Conservation (phyloP, 1,284 basidiomycete genomes). For the Fomitiporia mediterranea region DNA sequence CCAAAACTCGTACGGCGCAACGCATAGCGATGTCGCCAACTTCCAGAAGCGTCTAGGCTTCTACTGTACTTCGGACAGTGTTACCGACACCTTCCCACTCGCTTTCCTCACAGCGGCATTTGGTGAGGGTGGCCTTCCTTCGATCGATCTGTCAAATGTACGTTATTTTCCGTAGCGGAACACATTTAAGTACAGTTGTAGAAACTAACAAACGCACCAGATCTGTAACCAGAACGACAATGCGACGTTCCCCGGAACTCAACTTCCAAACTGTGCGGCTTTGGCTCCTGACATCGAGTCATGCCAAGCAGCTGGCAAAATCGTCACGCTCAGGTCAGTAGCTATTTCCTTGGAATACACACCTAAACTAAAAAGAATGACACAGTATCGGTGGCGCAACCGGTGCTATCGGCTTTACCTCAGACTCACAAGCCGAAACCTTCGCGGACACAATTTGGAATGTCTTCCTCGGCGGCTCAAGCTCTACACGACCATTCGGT, state of each 20-base stretch:
- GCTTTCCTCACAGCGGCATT: conserved; percentile 59
- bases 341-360: not conserved
- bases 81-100: conserved; percentile 50
- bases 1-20: conserved; percentile 56
- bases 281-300: conserved; percentile 50
- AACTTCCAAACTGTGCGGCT: conserved; percentile 51
- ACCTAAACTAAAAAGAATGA: not conserved
- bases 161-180: conserved; percentile 18
- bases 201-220: conserved; percentile 28
- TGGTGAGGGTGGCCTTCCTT: conserved; percentile 49
- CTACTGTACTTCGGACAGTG: conserved; percentile 35
- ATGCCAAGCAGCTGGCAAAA: conserved; percentile 62
- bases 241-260: conserved; percentile 48
- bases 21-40: conserved; percentile 39
- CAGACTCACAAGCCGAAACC: conserved; percentile 44
- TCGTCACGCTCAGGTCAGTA: conserved; percentile 46
- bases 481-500: conserved; percentile 55
- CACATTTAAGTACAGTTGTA: not conserved
- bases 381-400: conserved; percentile 53
- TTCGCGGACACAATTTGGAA: conserved; percentile 64
- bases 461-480: conserved; percentile 57
- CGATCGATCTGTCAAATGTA: conserved; percentile 58
- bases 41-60: conserved; percentile 46
- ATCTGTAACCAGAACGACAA: conserved; percentile 43
- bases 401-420: conserved; percentile 46